Evolutionary conservation across 176 grass and related monocot species (phyloP).

Genomic region (Puccinellia tenuiflora): DNA sequence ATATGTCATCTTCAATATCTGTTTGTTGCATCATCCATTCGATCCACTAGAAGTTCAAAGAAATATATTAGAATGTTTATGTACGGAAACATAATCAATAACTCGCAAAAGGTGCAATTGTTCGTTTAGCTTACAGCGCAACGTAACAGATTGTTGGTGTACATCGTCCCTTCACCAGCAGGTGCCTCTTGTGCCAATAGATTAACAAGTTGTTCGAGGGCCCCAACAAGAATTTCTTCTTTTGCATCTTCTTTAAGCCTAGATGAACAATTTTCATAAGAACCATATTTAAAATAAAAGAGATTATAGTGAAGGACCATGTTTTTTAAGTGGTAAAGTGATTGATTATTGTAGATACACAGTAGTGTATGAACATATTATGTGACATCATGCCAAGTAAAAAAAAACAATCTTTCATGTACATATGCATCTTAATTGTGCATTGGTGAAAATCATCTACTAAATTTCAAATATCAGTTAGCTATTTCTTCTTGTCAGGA

Average conservation of each 20-base stretch:
- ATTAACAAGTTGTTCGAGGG: slow-evolving; percentile 41
- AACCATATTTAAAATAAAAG: neutral
- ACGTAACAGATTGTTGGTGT: slow-evolving; percentile 22
- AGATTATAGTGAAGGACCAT: neutral
- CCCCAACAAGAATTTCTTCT: slow-evolving; percentile 28
- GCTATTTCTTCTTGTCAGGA: neutral
- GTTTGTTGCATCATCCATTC: slow-evolving; percentile 54
- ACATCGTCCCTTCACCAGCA: neutral
- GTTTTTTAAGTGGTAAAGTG: neutral
- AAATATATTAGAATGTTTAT: neutral
- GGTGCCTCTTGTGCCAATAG: slow-evolving; percentile 28
- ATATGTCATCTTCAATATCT: neutral
- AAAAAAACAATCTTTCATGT: neutral
- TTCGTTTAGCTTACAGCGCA: slow-evolving; percentile 37
- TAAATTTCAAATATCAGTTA: neutral
- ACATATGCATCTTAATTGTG: neutral
- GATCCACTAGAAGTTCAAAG: slow-evolving; percentile 43
- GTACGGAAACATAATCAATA: neutral
- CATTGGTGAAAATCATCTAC: neutral
- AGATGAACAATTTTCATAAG: neutral
- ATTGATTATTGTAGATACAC: neutral
- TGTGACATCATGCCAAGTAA: neutral
- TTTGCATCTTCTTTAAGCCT: slow-evolving; percentile 25
- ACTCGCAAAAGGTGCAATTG: neutral
- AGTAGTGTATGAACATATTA: neutral